A percentile compares a stretch with the other conserved stretches of the same genome.
These are phyloP conservation scores for Hypoxylon fragiforme DNA, from an alignment of 495 filamentous ascomycete genomes.

Conservation along the genomic window DNA sequence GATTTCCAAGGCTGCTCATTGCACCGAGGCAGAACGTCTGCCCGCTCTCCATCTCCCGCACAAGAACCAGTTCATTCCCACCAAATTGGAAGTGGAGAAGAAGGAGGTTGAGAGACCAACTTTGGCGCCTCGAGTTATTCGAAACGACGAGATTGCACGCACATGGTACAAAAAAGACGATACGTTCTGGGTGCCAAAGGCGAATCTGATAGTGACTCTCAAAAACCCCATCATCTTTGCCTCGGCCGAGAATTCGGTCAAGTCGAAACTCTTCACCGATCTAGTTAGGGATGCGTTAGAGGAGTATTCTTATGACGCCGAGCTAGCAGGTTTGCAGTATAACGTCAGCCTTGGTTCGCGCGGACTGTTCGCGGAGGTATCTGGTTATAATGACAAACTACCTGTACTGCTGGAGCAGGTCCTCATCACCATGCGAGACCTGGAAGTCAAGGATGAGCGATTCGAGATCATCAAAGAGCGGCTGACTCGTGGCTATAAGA, in stretches of 20 bases:
- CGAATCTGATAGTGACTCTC: constrained; percentile 76
- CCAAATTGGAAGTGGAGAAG: constrained; percentile 90
- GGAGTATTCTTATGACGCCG: constrained; percentile 96
- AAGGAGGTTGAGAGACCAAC: constrained; percentile 77
- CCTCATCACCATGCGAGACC: constrained; percentile 79
- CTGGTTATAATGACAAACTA: constrained; percentile 96
- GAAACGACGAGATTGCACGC: constrained; percentile 78
- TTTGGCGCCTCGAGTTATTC: constrained; percentile 78
- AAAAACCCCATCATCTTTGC: constrained; percentile 76
- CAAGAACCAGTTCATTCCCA: constrained; percentile 95
- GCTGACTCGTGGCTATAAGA: constrained; percentile 71
- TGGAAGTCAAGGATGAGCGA: constrained; percentile 78
- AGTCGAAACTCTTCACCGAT: constrained; percentile 80
- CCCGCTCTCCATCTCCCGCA: constrained; percentile 83
- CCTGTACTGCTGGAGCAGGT: constrained; percentile 89
- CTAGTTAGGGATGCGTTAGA: constrained; percentile 86
- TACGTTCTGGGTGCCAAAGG: constrained; percentile 97
- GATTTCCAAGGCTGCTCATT: constrained; percentile 64
- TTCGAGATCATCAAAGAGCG: constrained; percentile 93
- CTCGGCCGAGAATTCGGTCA: constrained; percentile 76
- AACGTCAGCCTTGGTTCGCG: constrained; percentile 67
- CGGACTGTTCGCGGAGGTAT: constrained; percentile 78
- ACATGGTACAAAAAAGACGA: constrained; percentile 99
- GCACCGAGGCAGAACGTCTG: constrained; percentile 60
- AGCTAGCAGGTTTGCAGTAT: constrained; percentile 89